phyloP scores from a whole-genome alignment of 2,329 filamentous ascomycete genomes.

The Nigrograna mackinnonii region DNA sequence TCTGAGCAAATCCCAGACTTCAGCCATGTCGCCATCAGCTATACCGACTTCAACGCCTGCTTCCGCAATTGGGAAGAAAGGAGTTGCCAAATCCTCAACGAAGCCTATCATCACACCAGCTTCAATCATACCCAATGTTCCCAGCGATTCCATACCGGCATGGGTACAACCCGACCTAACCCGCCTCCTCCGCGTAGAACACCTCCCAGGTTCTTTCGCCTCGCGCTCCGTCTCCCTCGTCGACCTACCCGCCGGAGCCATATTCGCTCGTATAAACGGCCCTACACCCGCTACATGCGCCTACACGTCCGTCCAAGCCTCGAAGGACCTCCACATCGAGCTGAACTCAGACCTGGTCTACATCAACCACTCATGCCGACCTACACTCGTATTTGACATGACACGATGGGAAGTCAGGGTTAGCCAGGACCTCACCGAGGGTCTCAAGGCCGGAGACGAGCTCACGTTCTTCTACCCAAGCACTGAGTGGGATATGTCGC shows the following conservation, averaged over 20 bases:
- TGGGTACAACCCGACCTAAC: slow-evolving; percentile 43
- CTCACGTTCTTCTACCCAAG: slow-evolving; percentile 73
- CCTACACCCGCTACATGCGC: slow-evolving; percentile 49
- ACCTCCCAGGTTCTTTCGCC: slow-evolving; percentile 42
- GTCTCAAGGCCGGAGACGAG: slow-evolving; percentile 42
- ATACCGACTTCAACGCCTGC: slow-evolving; percentile 19
- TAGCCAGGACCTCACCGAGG: slow-evolving; percentile 41
- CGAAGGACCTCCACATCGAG: slow-evolving; percentile 55
- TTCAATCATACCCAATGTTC: slow-evolving; percentile 7
- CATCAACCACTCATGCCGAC: slow-evolving; percentile 60
- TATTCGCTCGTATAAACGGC: slow-evolving; percentile 54
- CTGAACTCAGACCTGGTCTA: slow-evolving; percentile 61
- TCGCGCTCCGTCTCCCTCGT: slow-evolving; percentile 53
- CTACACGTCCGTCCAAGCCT: slow-evolving; percentile 58
- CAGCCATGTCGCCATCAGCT: slow-evolving; percentile 32
- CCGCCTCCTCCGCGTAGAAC: slow-evolving; percentile 42
- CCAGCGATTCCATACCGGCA: slow-evolving; percentile 26
- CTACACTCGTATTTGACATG: slow-evolving; percentile 59
- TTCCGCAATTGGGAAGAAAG: slow-evolving; percentile 20
- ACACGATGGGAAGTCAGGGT: slow-evolving; percentile 56
- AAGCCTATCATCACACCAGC: slow-evolving; percentile 23
- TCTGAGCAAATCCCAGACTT: background rate
- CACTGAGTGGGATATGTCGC: slow-evolving; percentile 75
- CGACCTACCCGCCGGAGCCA: slow-evolving; percentile 52
- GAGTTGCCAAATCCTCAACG: slow-evolving; percentile 16